phyloP scores from a whole-genome alignment of 2,329 filamentous ascomycete genomes.

The Phialocephala subalpina region DNA sequence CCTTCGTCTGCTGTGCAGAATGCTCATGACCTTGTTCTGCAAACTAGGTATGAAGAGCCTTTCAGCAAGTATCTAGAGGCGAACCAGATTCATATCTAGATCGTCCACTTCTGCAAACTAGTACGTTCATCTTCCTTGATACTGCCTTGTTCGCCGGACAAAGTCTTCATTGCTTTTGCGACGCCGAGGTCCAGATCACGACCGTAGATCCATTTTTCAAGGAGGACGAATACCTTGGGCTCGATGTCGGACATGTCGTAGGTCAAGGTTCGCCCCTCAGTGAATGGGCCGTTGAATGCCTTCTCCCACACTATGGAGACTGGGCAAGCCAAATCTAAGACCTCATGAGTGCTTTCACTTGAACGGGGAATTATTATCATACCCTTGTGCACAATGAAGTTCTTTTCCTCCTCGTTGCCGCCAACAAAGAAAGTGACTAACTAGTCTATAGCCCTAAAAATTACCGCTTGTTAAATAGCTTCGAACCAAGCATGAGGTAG shows the following conservation, averaged over 20 bases:
- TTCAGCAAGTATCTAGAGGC: constrained; percentile 14
- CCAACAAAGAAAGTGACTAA: background rate
- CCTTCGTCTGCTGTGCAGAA: background rate
- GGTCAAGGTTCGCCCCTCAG: constrained; percentile 11
- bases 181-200: background rate
- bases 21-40: background rate
- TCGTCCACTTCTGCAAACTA: background rate
- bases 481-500: background rate
- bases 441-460: background rate
- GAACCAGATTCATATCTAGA: constrained; percentile 7
- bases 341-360: no score
- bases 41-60: background rate
- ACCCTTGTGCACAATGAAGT: background rate
- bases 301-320: background rate
- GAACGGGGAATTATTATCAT: background rate
- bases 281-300: constrained; percentile 15
- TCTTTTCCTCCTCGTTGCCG: background rate
- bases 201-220: background rate
- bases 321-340: background rate
- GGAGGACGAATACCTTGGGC: background rate
- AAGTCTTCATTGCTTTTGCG: background rate
- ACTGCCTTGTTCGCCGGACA: background rate
- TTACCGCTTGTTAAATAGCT: no score
- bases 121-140: background rate
- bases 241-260: constrained; percentile 3